Evolutionary conservation across 169 alveolate genomes (phyloP).

Genomic region (Besnoitia besnoiti): DNA sequence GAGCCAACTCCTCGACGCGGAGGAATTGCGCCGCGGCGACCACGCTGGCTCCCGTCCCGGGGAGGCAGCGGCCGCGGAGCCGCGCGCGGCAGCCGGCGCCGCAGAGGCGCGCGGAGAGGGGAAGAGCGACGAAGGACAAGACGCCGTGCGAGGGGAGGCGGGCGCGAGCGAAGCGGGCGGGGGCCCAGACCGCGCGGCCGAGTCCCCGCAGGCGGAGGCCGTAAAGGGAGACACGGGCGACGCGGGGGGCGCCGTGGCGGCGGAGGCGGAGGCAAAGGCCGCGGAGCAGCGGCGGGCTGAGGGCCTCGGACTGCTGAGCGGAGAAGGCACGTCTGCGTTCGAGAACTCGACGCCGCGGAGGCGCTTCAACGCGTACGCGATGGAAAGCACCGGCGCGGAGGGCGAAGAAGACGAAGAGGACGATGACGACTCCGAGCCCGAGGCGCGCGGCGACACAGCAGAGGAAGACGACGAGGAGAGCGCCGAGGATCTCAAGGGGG

Average conservation of each 20-base stretch:
- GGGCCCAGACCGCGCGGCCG: background rate
- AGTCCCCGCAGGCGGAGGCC: background rate
- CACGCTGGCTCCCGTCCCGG: no score
- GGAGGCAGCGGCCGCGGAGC: background rate
- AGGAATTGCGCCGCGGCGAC: no score
- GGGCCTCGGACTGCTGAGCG: background rate
- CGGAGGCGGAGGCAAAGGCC: background rate
- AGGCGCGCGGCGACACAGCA: background rate
- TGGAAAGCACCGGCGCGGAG: slow-evolving; percentile 11
- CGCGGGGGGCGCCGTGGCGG: background rate
- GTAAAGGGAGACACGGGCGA: background rate
- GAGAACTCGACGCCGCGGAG: background rate
- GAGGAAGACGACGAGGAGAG: background rate
- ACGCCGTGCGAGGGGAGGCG: background rate
- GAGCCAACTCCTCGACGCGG: background rate
- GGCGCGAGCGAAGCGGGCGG: background rate
- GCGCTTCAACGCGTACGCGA: background rate
- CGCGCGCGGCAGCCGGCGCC: background rate
- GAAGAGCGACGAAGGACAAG: background rate
- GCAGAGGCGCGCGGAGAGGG: background rate
- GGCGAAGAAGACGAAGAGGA: slow-evolving; percentile 23
- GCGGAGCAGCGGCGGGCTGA: background rate
- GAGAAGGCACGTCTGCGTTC: background rate
- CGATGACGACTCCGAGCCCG: background rate
- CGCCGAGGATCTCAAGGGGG: background rate